These are phyloP conservation scores for Digitaria exilis DNA, from an alignment of 202 grass and related monocot genomes.

Conservation along the genomic window DNA sequence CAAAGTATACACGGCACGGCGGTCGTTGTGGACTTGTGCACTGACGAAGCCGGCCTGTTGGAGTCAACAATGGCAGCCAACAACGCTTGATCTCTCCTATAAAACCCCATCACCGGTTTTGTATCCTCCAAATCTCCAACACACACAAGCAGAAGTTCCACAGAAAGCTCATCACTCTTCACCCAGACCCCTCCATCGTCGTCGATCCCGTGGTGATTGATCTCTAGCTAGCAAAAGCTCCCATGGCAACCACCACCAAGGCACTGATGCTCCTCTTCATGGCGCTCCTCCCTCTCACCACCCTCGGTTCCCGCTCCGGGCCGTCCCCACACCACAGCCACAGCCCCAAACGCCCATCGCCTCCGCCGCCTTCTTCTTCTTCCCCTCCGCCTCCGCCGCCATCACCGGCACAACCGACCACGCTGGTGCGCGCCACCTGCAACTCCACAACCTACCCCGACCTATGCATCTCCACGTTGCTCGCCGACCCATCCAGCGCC, in stretches of 20 bases:
- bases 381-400: neutral
- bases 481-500: constrained; percentile 55
- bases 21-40: constrained; percentile 9
- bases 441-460: constrained; percentile 76
- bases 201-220: neutral
- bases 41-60: neutral
- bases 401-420: neutral
- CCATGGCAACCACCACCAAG: neutral
- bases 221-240: neutral
- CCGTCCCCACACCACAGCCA: constrained; percentile 7
- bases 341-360: constrained; percentile 8
- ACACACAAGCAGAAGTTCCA: too few relatives aligned
- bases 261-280: neutral
- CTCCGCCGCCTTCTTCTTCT: neutral
- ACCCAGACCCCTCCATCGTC: neutral
- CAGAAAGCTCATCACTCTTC: neutral
- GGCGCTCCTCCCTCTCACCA: constrained; percentile 7
- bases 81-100: neutral
- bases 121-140: neutral
- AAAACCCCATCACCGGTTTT: neutral
- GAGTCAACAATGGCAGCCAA: constrained; percentile 7
- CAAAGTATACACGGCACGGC: neutral
- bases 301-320: constrained; percentile 33
- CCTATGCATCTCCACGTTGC: constrained; percentile 65
- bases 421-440: constrained; percentile 69